These are phyloP conservation scores for Mycena metata DNA, from an alignment of 768 basidiomycete species.

Conservation along the genomic window DNA sequence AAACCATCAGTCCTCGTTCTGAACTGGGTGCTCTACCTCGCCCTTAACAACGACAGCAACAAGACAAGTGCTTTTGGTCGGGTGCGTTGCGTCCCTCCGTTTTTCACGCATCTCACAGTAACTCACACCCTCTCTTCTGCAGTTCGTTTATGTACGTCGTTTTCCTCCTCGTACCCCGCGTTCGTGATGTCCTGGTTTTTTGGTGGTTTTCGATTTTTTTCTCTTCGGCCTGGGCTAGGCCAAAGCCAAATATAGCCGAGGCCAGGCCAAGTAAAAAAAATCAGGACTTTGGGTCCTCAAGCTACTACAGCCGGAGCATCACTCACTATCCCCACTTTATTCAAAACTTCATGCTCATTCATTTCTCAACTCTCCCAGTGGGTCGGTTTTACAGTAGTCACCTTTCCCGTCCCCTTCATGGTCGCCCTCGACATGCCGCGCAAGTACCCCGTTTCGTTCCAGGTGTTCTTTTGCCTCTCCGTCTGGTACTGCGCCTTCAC, in stretches of 20 bases:
- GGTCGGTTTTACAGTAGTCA: constrained; percentile 30
- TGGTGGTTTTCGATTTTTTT: no score
- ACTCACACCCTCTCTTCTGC: neutral
- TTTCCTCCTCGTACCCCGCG: no score
- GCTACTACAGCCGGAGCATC: no score
- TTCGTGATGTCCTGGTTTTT: no score
- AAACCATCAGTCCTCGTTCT: constrained; percentile 36
- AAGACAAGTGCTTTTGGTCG: constrained; percentile 31
- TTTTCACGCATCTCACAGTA: neutral
- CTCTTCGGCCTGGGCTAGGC: no score
- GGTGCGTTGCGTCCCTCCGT: constrained; percentile 15
- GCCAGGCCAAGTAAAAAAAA: no score
- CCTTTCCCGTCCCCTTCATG: constrained; percentile 42
- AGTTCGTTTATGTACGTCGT: constrained; percentile 25
- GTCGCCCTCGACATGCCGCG: constrained; percentile 49
- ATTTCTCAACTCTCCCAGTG: constrained; percentile 24
- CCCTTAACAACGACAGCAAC: constrained; percentile 36
- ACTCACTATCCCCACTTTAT: no score
- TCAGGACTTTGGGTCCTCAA: no score
- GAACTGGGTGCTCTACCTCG: constrained; percentile 48
- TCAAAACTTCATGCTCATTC: neutral
- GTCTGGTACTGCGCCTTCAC: constrained; percentile 40
- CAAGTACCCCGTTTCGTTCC: constrained; percentile 41
- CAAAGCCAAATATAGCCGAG: no score
- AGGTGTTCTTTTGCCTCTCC: constrained; percentile 43